phyloP scores from a whole-genome alignment of 225 moss, liverwort and hornwort genomes.

The Marchantia polymorpha region DNA sequence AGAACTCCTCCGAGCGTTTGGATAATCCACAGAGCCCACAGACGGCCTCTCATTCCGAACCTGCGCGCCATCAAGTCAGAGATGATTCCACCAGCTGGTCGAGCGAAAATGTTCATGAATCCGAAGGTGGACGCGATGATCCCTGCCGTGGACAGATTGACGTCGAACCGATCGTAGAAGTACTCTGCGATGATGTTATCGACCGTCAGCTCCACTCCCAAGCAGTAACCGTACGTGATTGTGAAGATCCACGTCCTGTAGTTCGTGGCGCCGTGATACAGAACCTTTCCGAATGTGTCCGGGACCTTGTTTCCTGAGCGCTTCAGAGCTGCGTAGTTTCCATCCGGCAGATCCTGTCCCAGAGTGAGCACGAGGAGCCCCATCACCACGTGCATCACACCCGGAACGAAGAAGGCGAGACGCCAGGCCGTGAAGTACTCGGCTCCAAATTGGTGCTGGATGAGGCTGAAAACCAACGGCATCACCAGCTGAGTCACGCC shows the following conservation, averaged over 20 bases:
- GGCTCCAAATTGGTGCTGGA: slow-evolving; percentile 39
- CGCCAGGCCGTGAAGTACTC: slow-evolving; percentile 63
- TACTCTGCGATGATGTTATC: slow-evolving; percentile 83
- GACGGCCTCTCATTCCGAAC: slow-evolving; percentile 69
- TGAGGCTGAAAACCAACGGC: slow-evolving; percentile 72
- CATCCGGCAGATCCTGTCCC: slow-evolving; percentile 80
- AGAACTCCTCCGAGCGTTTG: slow-evolving; percentile 54
- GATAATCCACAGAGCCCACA: slow-evolving; percentile 60
- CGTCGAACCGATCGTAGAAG: slow-evolving; percentile 65
- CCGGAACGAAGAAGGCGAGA: slow-evolving; percentile 63
- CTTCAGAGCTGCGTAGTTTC: slow-evolving; percentile 50
- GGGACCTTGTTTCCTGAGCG: slow-evolving; percentile 40
- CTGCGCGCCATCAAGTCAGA: slow-evolving; percentile 45
- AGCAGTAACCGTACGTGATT: slow-evolving; percentile 65
- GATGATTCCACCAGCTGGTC: slow-evolving; percentile 55
- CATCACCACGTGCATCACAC: slow-evolving; percentile 68
- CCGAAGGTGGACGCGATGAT: slow-evolving; percentile 58
- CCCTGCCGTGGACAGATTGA: slow-evolving; percentile 59
- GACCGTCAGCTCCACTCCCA: slow-evolving; percentile 77
- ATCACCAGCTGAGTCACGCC: slow-evolving; percentile 84
- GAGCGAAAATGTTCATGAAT: slow-evolving; percentile 63
- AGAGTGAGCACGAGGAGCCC: slow-evolving; percentile 52
- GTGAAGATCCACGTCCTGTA: slow-evolving; percentile 59
- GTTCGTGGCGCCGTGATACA: slow-evolving; percentile 26
- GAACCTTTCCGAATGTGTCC: slow-evolving; percentile 57